Evolutionary conservation across 768 basidiomycete genomes (phyloP), one percentile per base, ranked within the genome.

Genomic region (Suillus paluster): DNA sequence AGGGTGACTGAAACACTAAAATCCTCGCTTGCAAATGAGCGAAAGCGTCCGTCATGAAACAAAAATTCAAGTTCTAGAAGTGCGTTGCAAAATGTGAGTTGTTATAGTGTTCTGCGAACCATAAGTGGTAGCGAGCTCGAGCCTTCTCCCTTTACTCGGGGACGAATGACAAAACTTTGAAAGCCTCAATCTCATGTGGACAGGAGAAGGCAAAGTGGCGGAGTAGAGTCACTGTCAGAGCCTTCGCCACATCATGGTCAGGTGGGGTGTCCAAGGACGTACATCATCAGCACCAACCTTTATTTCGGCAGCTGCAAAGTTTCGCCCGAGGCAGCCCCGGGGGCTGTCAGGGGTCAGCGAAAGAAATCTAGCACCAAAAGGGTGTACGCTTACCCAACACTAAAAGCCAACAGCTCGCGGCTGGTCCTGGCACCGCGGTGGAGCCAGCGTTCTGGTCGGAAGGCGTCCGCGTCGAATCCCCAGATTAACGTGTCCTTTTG

Each of bases 391-490:
- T 64, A 86, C 86, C 86, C 85, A 60, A 82, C 76, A 64, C 87
- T 85, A 64, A 87, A 88, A 5, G 85, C 83, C 60, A 87, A 77
- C 46, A 87, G 74, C 46, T 82, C 81, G 49, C 77, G 81, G 14
- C 73, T 75, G 50, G 73, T 74, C 41, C 73, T 70, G 19, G 70
- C 59, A 34, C 73, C 78, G 60, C 74, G 74, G 55, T 81, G 78
- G 12, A 88, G 70, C 90, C 89, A 91, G 23, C 89, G 83, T 58
- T 82, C 80, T 4, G 89, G 88, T 25, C 83, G 77, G 69, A 88
- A 91, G 15, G 76, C 62, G 25, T 81, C 72, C 3, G 86, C 81
- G 68, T 90, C 86, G 7, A 78, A 67, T 6, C 89, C 89, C 89
- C 90, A 91, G 9, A 82, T 70, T 7, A 74, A 70, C 56, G 75